Base-by-base conservation (phyloP, 768 basidiomycete species). In the Suillus tomentosus region DNA sequence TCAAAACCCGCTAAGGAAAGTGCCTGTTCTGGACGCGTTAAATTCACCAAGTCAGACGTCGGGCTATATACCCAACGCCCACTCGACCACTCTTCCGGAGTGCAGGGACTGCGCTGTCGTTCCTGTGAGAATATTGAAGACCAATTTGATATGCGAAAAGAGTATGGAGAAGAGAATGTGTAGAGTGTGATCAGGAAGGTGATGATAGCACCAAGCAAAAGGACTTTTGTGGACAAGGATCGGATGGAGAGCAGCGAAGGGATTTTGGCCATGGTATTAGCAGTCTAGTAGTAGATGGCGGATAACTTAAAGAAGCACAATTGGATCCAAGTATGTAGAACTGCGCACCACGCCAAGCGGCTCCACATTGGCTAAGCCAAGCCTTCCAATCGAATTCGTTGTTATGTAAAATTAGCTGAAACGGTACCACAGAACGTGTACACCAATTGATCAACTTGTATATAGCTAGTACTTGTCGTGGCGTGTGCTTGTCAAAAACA, bases 1-100 rank as follows among this genome's bases (percentile, higher is more conserved):
- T 81, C 76, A 42, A 87, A 81, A 7, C 87, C 87, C n/a, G 83
- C 79, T 67, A 88, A 83, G 5, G 65, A 70, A 53, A 86, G 73
- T 8, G 80, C 82, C 64, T 89, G 83, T 37, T 80, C 77, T 13
- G 70, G 68, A 22, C 68, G 60, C 3, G 76, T 76, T 74, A 85
- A 80, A 50, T 65, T 67, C 50, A 73, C 63, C 45, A 74, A 61
- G 40, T 75, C 75, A 9, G 78, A 75, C 9, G 77, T 76, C 9
- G 78, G 73, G n/a, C 72, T 77, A 37, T 78, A 73, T 17, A 70
- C 69, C 86, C 86, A 87, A 15, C 71, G 45, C 2, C 80, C 80
- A 14, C 65, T 59, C 6, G 79, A 69, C 72, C 75, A 82, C 0
- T 70, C 69, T 13, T 73, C 70, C 3, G 80, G 79, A 0, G 77